Conservation (phyloP, 202 grass and related monocot genomes). For the Tripidium arundinaceum region DNA sequence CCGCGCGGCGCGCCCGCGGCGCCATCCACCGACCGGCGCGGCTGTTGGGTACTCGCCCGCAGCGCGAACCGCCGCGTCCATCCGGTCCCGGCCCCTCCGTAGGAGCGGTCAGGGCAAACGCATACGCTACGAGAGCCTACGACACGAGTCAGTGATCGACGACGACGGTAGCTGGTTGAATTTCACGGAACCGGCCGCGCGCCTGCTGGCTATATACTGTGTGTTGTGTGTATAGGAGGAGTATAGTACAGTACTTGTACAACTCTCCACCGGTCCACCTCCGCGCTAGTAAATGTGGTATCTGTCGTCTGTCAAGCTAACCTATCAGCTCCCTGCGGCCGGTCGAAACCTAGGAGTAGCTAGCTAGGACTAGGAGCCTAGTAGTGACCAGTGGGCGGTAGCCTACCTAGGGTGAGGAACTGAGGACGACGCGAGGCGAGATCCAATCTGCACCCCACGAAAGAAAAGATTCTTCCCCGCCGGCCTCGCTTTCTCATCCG, state of each 20-base stretch:
- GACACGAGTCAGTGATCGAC: too few species aligned
- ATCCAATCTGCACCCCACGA: slow-evolving; percentile 43
- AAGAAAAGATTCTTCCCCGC: slow-evolving; percentile 35
- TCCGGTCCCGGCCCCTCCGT: not conserved
- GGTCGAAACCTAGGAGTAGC: not conserved
- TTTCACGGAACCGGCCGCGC: too few species aligned
- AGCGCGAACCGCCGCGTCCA: not conserved
- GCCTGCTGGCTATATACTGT: too few species aligned
- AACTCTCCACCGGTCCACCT: not conserved
- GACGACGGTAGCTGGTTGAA: not conserved
- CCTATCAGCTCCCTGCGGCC: not conserved
- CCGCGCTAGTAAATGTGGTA: not conserved
- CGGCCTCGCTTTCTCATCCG: not conserved
- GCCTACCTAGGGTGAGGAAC: not conserved
- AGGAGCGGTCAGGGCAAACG: too few species aligned
- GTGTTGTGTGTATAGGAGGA: not conserved
- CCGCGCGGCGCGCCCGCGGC: not conserved
- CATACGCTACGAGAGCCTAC: too few species aligned
- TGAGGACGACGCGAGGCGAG: not conserved
- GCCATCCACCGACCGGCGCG: not conserved
- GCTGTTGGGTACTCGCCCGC: not conserved
- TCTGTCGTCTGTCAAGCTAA: not conserved
- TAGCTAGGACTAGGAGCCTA: too few species aligned
- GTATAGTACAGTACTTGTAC: not conserved
- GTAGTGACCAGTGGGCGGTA: not conserved